phyloP scores from a whole-genome alignment of 805 yeast species.

The Metschnikowia amazonensis region DNA sequence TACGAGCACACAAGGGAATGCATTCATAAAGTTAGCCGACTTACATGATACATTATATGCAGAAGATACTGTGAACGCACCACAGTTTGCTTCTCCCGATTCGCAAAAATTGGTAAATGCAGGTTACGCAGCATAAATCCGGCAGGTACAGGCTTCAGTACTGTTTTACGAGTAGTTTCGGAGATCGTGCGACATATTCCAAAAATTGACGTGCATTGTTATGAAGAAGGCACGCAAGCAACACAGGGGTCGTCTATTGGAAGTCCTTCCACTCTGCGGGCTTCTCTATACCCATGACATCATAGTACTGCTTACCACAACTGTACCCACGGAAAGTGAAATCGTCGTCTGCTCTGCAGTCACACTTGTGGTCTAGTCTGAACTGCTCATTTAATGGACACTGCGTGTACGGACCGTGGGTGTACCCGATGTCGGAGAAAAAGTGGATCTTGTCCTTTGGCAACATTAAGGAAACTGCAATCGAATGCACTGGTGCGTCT shows the following conservation, averaged over 20 bases:
- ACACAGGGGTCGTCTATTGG: neutral
- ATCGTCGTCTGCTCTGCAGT: slow-evolving; percentile 68
- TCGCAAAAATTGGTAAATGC: neutral
- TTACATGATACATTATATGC: too few relatives aligned
- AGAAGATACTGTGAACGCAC: too few relatives aligned
- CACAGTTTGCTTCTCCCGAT: neutral
- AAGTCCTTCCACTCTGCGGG: slow-evolving; percentile 71
- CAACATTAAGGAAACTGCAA: slow-evolving; percentile 77
- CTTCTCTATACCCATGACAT: slow-evolving; percentile 51
- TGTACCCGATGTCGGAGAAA: slow-evolving; percentile 83
- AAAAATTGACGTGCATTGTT: neutral
- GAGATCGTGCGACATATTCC: neutral
- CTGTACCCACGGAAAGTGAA: slow-evolving; percentile 75
- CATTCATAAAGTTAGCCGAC: too few relatives aligned
- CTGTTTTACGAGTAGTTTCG: neutral
- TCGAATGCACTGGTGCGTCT: slow-evolving; percentile 89
- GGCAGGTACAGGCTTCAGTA: neutral
- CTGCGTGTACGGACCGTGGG: slow-evolving; percentile 74
- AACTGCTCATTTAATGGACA: slow-evolving; percentile 68
- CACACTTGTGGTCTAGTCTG: slow-evolving; percentile 62
- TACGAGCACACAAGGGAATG: too few relatives aligned
- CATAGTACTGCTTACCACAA: slow-evolving; percentile 63
- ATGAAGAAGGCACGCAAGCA: neutral
- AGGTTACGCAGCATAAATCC: neutral
- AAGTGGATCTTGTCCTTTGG: slow-evolving; percentile 66